Conservation (phyloP, 257 asterid genomes). For the Galeopsis tetrahit region DNA sequence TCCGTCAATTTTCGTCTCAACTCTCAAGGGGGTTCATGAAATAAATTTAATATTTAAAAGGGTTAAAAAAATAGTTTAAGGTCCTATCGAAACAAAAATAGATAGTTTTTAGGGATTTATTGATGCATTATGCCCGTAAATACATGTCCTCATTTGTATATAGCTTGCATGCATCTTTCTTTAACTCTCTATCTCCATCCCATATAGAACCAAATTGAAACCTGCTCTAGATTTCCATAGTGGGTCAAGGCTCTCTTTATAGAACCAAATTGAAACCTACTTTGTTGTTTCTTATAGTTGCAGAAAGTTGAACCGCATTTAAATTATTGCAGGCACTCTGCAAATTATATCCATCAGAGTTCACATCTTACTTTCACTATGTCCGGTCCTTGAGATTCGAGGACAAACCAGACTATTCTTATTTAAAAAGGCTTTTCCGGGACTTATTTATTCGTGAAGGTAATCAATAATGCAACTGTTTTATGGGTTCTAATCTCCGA, state of each 20-base stretch:
- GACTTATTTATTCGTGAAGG: conserved; percentile 97
- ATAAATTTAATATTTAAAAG: no score
- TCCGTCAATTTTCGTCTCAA: no score
- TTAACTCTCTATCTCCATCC: conserved; percentile 8
- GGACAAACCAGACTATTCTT: conserved; percentile 92
- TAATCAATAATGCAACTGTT: conserved; percentile 35
- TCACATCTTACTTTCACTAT: conserved; percentile 89
- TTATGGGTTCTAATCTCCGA: background rate
- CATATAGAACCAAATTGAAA: background rate
- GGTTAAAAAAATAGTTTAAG: no score
- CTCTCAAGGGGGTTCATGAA: no score
- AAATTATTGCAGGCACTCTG: conserved; percentile 69
- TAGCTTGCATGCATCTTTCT: conserved; percentile 20
- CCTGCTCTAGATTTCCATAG: conserved; percentile 23
- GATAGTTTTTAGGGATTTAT: no score
- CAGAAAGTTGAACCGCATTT: conserved; percentile 23
- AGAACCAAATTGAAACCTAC: background rate
- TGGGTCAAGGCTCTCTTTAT: background rate
- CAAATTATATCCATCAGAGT: conserved; percentile 88
- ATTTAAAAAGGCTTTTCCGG: conserved; percentile 89
- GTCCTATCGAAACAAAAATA: no score
- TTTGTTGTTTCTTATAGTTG: conserved; percentile 21
- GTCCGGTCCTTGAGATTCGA: conserved; percentile 90
- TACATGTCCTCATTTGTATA: background rate
- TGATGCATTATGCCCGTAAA: no score